Evolutionary conservation across 805 yeast species (phyloP), one percentile per base, ranked within the genome.

Genomic region (Wickerhamiella lipophila): DNA sequence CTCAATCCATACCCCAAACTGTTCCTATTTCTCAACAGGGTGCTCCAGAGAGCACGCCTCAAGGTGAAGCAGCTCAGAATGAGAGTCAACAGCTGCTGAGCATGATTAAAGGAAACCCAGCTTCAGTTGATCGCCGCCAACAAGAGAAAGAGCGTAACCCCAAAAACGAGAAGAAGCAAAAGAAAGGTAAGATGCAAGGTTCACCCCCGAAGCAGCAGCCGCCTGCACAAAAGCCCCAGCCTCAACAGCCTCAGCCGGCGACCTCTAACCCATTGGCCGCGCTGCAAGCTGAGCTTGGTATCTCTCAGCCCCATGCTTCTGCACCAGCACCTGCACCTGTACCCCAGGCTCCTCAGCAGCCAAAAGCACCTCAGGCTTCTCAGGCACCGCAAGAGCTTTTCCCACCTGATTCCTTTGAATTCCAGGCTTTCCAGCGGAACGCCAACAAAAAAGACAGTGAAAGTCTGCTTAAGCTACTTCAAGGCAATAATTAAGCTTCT

Each of bases 291-390:
- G 40, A 35, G 23, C 12, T 35, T 5, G 40, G 40, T 35, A 16
- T 35, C 8, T 8, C 26, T 23, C 26, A 23, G 26, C 7, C 26
- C 12, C 19, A 16, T 6, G 21, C 39, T 4, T 18, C 32, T 18
- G 34, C 30, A 4, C 18, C 45, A 13, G n/a, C 19, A 3, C 22
- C 25, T 5, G 44, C 44, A 5, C 45, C 26, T n/a, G 25, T n/a
- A n/a, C n/a, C 34, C 15, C 36, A 16, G 4, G 36, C 26, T 9
- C 34, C 38, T 26, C 16, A 19, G 32, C 22, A 22, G 16, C 40
- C 47, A 23, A 32, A 35, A 30, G 52, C 50, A 39, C 40, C 38
- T 6, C 42, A 36, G 21, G 56, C 50, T 12, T 53, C 42, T 25
- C 42, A 22, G 52, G 19, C 53, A 29, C n/a, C n/a, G 32, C 32